Evolutionary conservation across 345 rosid species (phyloP).

Genomic region (Eucalyptus regnans): DNA sequence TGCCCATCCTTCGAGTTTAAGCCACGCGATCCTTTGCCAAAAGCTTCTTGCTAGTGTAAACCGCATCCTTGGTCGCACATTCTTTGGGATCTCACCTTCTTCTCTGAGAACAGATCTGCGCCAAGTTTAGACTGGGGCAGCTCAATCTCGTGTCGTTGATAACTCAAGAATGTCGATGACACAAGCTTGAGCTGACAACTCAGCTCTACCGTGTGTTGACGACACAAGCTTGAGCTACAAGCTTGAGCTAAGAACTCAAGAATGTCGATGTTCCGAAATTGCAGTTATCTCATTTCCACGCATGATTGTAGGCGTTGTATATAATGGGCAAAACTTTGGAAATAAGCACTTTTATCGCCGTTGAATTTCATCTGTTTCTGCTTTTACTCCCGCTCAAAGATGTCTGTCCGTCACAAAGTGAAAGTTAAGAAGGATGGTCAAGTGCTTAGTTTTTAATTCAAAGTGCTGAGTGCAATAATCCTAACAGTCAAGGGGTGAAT

Average conservation of each 20-base stretch:
- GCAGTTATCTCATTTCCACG: background rate
- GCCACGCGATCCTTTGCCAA: background rate
- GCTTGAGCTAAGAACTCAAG: background rate
- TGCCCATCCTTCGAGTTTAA: background rate
- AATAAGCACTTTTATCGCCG: background rate
- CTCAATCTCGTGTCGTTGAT: background rate
- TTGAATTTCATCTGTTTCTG: background rate
- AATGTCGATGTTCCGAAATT: background rate
- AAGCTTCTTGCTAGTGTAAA: background rate
- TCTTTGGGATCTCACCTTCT: background rate
- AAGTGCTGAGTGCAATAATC: background rate
- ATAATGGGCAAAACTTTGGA: background rate
- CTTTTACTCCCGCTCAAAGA: background rate
- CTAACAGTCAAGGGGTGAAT: background rate
- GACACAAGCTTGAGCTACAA: background rate
- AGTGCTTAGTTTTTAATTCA: background rate
- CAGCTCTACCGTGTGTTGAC: background rate
- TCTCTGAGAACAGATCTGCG: background rate
- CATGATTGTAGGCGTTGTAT: background rate
- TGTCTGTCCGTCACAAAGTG: background rate
- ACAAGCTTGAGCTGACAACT: background rate
- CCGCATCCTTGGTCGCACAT: background rate
- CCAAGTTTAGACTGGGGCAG: background rate
- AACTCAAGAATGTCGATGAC: background rate
- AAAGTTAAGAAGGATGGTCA: background rate